Evolutionary conservation across 2,329 filamentous ascomycete species (phyloP).

Genomic region (Hymenoscyphus albidus): DNA sequence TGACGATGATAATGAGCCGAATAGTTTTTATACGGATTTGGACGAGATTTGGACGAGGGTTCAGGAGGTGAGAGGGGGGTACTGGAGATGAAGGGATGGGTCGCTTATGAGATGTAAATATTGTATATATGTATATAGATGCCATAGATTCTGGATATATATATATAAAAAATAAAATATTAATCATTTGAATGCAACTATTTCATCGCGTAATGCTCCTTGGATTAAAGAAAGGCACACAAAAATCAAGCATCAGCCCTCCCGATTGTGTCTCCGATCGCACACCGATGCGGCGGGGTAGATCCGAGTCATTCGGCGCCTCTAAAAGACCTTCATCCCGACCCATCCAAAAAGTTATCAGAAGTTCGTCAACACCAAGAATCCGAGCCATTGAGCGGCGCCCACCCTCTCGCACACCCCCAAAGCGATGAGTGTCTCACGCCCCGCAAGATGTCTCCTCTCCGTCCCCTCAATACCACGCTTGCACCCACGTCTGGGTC

Average conservation of each 20-base stretch:
- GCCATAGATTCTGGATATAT: no score
- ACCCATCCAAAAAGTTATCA: slow-evolving; percentile 1
- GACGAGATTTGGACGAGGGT: slow-evolving; percentile 8
- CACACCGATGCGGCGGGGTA: no score
- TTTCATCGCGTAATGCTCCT: no score
- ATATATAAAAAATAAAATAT: no score
- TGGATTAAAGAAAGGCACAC: no score
- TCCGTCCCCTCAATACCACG: slow-evolving; percentile 43
- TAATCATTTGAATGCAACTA: no score
- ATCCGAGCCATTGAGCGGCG: slow-evolving; percentile 23
- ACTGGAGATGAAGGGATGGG: no score
- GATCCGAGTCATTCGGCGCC: not conserved
- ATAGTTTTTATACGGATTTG: slow-evolving; percentile 11
- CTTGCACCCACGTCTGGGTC: slow-evolving; percentile 40
- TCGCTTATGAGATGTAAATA: no score
- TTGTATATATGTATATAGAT: no score
- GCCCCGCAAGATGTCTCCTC: slow-evolving; percentile 47
- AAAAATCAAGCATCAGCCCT: no score
- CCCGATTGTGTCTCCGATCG: no score
- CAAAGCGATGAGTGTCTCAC: slow-evolving; percentile 44
- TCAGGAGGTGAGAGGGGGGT: not conserved
- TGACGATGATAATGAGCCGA: slow-evolving; percentile 9
- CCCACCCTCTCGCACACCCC: slow-evolving; percentile 20
- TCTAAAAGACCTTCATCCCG: not conserved
- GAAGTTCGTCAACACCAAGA: not conserved